These are phyloP conservation scores for Apiotrichum sp. DNA, from an alignment of 1,284 basidiomycete genomes.

Conservation along the genomic window DNA sequence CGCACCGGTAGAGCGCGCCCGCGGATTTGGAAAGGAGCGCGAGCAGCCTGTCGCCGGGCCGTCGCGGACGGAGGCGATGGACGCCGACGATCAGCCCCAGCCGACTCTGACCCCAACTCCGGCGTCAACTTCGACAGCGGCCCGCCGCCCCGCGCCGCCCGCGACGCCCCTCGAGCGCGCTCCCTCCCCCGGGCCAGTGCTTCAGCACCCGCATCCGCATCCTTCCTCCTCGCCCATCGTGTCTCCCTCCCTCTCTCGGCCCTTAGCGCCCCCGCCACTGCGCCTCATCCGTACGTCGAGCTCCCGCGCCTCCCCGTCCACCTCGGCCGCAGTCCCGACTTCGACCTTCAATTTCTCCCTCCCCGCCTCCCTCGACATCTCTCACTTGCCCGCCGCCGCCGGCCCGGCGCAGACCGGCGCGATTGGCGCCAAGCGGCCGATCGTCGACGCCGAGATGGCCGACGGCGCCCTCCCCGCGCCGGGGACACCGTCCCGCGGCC, in stretches of 20 bases:
- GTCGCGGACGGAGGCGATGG: constrained; percentile 9
- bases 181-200: not conserved
- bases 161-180: not conserved
- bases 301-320: not conserved
- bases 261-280: not conserved
- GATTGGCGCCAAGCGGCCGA: constrained; percentile 14
- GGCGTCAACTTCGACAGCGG: not conserved
- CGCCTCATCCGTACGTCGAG: not conserved
- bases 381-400: not conserved
- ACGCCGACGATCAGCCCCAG: constrained; percentile 4
- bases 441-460: constrained; percentile 16
- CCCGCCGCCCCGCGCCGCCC: not conserved
- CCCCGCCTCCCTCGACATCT: constrained; percentile 3
- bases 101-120: not conserved
- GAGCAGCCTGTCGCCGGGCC: not conserved
- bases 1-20: constrained; percentile 15
- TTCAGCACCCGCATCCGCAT: constrained; percentile 5
- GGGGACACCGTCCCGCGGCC: constrained; percentile 8
- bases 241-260: constrained; percentile 1
- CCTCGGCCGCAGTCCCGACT: not conserved
- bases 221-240: constrained; percentile 9
- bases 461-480: constrained; percentile 2
- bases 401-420: constrained; percentile 12
- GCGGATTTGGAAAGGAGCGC: constrained; percentile 1
- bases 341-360: constrained; percentile 17